Conservation (phyloP, 2,329 filamentous ascomycete species). For the Seiridium unicorne region DNA sequence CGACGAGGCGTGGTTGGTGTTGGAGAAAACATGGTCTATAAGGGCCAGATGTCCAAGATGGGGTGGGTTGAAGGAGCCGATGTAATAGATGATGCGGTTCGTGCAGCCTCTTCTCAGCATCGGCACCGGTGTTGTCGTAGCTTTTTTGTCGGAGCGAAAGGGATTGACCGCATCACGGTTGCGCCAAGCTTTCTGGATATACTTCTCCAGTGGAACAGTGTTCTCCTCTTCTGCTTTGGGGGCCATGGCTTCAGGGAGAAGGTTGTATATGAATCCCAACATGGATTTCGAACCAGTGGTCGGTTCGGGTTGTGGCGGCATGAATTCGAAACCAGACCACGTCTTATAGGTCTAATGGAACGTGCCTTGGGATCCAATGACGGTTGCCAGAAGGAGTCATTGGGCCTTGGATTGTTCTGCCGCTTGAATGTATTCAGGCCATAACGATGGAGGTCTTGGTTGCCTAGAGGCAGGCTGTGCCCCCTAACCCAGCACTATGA, state of each 20-base stretch:
- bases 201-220: neutral
- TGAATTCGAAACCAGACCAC: too few relatives aligned
- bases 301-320: too few relatives aligned
- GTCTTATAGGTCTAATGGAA: too few relatives aligned
- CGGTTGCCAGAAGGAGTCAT: too few relatives aligned
- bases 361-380: too few relatives aligned
- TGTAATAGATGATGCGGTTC: slow-evolving; percentile 30
- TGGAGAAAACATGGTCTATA: slow-evolving; percentile 24
- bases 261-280: too few relatives aligned
- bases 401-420: too few relatives aligned
- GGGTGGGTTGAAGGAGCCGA: slow-evolving; percentile 37
- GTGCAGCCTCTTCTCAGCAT: slow-evolving; percentile 5
- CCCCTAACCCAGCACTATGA: neutral
- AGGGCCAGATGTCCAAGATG: slow-evolving; percentile 32
- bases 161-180: neutral
- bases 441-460: neutral
- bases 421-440: too few relatives aligned
- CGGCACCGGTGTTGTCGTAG: neutral
- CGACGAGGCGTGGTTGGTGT: slow-evolving; percentile 6
- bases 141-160: neutral
- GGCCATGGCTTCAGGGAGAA: neutral
- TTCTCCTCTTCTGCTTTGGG: neutral
- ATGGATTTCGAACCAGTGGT: too few relatives aligned
- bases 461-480: neutral
- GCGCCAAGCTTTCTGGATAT: neutral